Evolutionary conservation across 768 basidiomycete species (phyloP), one percentile per base, ranked within the genome.

Genomic region (Tremella mesenterica): DNA sequence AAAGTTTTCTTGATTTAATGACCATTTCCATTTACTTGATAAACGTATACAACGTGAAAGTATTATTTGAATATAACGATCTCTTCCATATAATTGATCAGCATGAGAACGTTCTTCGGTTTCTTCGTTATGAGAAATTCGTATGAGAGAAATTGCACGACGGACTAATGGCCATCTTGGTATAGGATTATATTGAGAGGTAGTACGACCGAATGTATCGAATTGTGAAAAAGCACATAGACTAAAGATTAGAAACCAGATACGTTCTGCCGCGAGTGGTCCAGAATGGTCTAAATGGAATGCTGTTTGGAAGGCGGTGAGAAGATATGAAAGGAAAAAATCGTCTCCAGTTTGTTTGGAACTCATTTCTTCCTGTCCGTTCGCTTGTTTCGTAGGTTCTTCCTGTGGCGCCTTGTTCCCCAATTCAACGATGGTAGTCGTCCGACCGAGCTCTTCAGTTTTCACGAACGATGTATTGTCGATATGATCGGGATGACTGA

Each of bases 191-290:
- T 64, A 62, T 10, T 77, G 79, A 1, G 81, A 74, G 2, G 77
- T 74, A 14, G 85, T 76, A 2, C 74, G 74, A 9, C 84, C 84
- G 28, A 77, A 71, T 0, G 76, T 64, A 1, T 84, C 84, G 74
- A 93, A 86, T 63, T 91, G 90, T 0, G 86, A 86, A 12, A 92
- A 71, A 1, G 83, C 79, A 54, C 81, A 85, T 1, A 92, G 70
- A 23, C 77, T 79, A 63, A 88, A 85, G 5, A 85, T 77, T 6
- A 78, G 75, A 31, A 77, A 78, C 86, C 90, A 92, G n/a, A 82
- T 74, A 13, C 75, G 64, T 71, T 96, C 92, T 23, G 74, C 72
- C 0, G 69, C 71, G 9, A 73, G 59, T 2, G 72, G 67, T n/a
- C 69, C 71, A 21, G 48, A 49, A 14, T 56, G 62, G 28, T 66